Conservation (phyloP, 1,139 yeast species). For the Candida labiduridarum region DNA sequence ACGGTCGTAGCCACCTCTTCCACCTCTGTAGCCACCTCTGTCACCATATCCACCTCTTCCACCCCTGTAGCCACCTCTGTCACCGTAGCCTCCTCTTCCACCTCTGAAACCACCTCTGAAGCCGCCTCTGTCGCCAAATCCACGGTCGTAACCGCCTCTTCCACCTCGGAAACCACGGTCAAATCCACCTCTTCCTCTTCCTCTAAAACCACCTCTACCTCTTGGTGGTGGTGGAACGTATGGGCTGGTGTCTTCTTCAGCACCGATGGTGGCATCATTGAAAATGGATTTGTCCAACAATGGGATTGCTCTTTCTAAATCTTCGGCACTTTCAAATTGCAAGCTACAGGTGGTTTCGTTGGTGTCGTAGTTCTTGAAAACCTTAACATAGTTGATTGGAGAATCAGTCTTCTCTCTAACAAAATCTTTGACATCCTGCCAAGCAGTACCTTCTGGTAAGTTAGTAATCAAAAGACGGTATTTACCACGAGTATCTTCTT, state of each 20-base stretch:
- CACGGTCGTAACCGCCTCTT: slow-evolving; percentile 37
- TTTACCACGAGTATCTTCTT: slow-evolving; percentile 65
- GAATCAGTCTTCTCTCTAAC: slow-evolving; percentile 69
- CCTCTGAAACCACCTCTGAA: slow-evolving; percentile 35
- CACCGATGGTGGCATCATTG: slow-evolving; percentile 64
- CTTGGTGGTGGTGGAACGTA: slow-evolving; percentile 68
- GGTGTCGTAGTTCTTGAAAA: slow-evolving; percentile 56
- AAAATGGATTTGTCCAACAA: slow-evolving; percentile 71
- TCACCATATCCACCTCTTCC: slow-evolving; percentile 34
- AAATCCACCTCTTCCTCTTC: slow-evolving; percentile 39
- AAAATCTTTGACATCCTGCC: slow-evolving; percentile 86
- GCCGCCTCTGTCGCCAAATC: slow-evolving; percentile 27
- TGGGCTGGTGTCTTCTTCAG: slow-evolving; percentile 82
- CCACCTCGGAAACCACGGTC: slow-evolving; percentile 45
- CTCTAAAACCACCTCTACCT: slow-evolving; percentile 50
- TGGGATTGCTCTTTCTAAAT: slow-evolving; percentile 68
- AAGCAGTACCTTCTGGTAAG: slow-evolving; percentile 74
- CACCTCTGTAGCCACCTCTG: slow-evolving; percentile 39
- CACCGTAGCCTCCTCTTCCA: slow-evolving; percentile 36
- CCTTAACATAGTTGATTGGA: slow-evolving; percentile 73
- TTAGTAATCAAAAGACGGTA: slow-evolving; percentile 68
- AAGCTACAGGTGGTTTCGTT: slow-evolving; percentile 76
- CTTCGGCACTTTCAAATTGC: slow-evolving; percentile 77
- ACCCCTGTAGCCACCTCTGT: slow-evolving; percentile 36
- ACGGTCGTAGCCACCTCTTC: slow-evolving; percentile 35